These are phyloP conservation scores for Wickerhamiella parazyma DNA, from an alignment of 805 yeast species.

Conservation along the genomic window DNA sequence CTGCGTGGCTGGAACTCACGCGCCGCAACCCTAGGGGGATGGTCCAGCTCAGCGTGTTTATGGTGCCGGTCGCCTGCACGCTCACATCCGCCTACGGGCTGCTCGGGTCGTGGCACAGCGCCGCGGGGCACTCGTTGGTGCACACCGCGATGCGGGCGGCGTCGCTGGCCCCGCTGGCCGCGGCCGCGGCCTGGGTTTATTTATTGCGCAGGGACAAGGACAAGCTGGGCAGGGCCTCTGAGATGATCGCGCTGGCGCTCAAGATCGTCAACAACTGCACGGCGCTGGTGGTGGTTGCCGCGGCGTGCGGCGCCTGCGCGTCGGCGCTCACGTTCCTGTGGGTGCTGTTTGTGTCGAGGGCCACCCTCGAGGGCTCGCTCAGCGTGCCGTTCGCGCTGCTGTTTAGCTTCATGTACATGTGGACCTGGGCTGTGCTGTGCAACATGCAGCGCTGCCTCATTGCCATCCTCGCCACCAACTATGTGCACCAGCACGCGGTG, in stretches of 20 bases:
- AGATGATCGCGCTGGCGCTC: slow-evolving; percentile 27
- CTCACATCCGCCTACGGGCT: slow-evolving; percentile 11
- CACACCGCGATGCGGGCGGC: slow-evolving; percentile 17
- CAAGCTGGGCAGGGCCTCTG: slow-evolving; percentile 16
- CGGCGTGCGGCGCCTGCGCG: slow-evolving; percentile 22
- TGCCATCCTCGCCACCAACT: slow-evolving; percentile 27
- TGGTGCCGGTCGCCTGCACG: slow-evolving; percentile 14
- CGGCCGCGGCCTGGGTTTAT: slow-evolving; percentile 16
- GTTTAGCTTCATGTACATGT: slow-evolving; percentile 27
- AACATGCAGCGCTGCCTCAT: slow-evolving; percentile 28
- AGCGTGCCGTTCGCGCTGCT: slow-evolving; percentile 19
- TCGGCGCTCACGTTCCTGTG: slow-evolving; percentile 26
- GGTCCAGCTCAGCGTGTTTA: slow-evolving; percentile 14
- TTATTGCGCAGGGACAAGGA: slow-evolving; percentile 15
- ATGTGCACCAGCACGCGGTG: slow-evolving; percentile 16
- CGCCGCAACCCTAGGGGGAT: slow-evolving; percentile 15
- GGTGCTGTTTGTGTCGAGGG: slow-evolving; percentile 26
- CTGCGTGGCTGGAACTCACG: slow-evolving; percentile 16
- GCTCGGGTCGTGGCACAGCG: slow-evolving; percentile 13
- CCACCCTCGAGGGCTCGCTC: slow-evolving; percentile 21
- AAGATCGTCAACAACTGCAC: slow-evolving; percentile 25
- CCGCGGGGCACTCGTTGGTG: slow-evolving; percentile 14
- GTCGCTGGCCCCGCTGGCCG: slow-evolving; percentile 14
- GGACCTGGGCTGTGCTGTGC: slow-evolving; percentile 31
- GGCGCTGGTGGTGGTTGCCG: slow-evolving; percentile 22